These are phyloP conservation scores for Gossypium turneri DNA, from an alignment of 345 rosid genomes.

Conservation along the genomic window DNA sequence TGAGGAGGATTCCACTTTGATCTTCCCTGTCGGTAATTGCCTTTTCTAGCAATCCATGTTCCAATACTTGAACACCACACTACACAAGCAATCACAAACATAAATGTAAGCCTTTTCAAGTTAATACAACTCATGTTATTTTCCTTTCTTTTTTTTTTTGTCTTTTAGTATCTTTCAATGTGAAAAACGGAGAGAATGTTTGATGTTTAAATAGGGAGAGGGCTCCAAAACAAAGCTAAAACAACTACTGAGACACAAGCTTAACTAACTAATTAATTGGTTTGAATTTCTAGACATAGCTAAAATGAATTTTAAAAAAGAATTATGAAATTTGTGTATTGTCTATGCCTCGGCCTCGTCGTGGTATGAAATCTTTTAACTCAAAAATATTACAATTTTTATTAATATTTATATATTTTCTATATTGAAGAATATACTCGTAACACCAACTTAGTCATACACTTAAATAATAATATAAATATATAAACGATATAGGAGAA, in stretches of 20 bases:
- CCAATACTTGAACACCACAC: constrained; percentile 61
- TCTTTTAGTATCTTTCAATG: not conserved
- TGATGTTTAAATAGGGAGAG: constrained; percentile 43
- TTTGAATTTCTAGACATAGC: not conserved
- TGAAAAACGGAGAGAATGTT: not conserved
- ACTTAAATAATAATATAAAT: too few relatives aligned
- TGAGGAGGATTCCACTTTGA: constrained; percentile 38
- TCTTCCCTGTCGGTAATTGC: constrained; percentile 41
- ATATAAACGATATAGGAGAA: too few relatives aligned
- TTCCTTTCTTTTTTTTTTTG: not conserved
- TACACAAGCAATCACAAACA: constrained; percentile 40
- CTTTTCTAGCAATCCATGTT: constrained; percentile 74
- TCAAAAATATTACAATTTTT: not conserved
- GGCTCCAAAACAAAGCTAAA: not conserved
- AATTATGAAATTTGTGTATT: not conserved
- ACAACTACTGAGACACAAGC: constrained; percentile 12
- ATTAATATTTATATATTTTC: too few relatives aligned
- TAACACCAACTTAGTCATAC: too few relatives aligned
- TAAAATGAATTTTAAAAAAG: not conserved
- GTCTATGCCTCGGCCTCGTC: too few relatives aligned
- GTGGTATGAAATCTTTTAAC: too few relatives aligned
- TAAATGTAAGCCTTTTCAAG: constrained; percentile 45
- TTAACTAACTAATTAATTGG: not conserved
- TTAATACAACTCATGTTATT: constrained; percentile 29
- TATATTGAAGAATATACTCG: too few relatives aligned